phyloP scores from a whole-genome alignment of 2,329 filamentous ascomycete species.

The Daldinia sp. region DNA sequence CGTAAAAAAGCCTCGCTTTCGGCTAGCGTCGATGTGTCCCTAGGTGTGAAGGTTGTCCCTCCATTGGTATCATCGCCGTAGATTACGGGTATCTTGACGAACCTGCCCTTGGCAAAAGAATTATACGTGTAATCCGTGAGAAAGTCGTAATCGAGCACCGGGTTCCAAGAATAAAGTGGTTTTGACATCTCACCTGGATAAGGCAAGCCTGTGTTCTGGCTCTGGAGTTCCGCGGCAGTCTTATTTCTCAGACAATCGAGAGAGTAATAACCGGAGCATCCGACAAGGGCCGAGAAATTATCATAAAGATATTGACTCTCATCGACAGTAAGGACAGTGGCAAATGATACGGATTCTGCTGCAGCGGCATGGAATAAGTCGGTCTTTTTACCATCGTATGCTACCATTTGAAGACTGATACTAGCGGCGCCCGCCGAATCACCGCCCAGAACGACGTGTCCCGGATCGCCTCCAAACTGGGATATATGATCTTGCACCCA shows the following conservation, averaged over 20 bases:
- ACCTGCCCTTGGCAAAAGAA: constrained; percentile 61
- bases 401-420: constrained; percentile 72
- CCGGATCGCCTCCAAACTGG: constrained; percentile 76
- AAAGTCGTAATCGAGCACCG: constrained; percentile 66
- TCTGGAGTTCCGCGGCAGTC: constrained; percentile 57
- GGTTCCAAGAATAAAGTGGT: constrained; percentile 66
- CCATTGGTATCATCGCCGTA: constrained; percentile 72
- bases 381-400: constrained; percentile 62
- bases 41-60: constrained; percentile 71
- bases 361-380: constrained; percentile 65
- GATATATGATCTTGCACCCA: constrained; percentile 77
- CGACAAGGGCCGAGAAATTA: constrained; percentile 59
- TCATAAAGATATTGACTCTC: constrained; percentile 66
- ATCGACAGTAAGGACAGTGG: constrained; percentile 58
- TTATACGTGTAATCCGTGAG: constrained; percentile 64
- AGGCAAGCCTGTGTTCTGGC: constrained; percentile 51
- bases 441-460: constrained; percentile 76
- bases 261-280: constrained; percentile 56
- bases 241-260: constrained; percentile 62
- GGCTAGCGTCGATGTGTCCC: constrained; percentile 58
- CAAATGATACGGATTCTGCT: constrained; percentile 65
- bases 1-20: constrained; percentile 68
- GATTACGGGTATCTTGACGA: constrained; percentile 66
- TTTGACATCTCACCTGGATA: constrained; percentile 52
- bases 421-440: constrained; percentile 76